Conservation (phyloP, 257 asterid species). For the Thymus mandschuricus region DNA sequence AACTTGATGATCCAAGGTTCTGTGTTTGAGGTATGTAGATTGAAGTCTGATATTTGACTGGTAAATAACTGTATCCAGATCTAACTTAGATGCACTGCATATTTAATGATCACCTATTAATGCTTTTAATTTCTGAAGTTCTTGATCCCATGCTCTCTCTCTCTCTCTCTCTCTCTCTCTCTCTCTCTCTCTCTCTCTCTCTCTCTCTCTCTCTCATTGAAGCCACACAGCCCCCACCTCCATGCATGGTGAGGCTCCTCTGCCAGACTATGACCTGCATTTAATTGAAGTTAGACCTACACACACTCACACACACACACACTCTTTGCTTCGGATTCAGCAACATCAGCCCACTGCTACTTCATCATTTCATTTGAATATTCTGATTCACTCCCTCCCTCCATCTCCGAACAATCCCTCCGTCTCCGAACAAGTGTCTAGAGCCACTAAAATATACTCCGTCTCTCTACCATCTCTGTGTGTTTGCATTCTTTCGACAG, state of each 20-base stretch:
- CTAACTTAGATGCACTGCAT: constrained; percentile 19
- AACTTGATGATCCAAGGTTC: neutral
- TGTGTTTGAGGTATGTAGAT: neutral
- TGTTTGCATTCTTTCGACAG: no score
- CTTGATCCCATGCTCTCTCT: constrained; percentile 6
- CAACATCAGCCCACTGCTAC: neutral
- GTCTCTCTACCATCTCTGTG: no score
- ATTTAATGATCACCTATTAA: constrained; percentile 24
- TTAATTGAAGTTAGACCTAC: constrained; percentile 27
- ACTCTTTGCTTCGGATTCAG: neutral
- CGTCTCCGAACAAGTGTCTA: no score
- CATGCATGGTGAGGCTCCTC: constrained; percentile 15
- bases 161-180: neutral
- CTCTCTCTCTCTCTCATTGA: constrained; percentile 11
- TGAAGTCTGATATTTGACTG: constrained; percentile 15
- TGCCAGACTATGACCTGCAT: constrained; percentile 23
- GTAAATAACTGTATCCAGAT: constrained; percentile 19
- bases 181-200: neutral
- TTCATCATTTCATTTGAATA: neutral
- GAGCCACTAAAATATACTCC: no score
- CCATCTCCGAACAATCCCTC: no score
- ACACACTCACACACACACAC: neutral
- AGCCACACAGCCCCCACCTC: constrained; percentile 34
- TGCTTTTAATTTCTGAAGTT: constrained; percentile 26
- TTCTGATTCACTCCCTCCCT: neutral